These are phyloP conservation scores for Fusarium multiceps DNA, from an alignment of 2,329 filamentous ascomycete genomes.

Conservation along the genomic window DNA sequence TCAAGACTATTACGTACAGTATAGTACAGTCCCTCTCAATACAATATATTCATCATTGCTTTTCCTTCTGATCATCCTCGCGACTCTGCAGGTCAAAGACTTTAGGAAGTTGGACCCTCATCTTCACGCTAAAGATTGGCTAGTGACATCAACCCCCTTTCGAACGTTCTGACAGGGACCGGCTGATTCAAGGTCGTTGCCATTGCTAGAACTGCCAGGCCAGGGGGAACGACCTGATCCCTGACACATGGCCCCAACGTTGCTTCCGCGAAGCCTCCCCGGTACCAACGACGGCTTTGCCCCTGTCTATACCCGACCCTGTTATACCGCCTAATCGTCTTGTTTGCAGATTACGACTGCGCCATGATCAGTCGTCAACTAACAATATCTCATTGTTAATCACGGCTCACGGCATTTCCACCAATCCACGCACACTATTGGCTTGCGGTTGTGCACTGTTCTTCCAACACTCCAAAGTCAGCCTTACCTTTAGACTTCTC, in stretches of 20 bases:
- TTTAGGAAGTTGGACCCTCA: constrained; percentile 13
- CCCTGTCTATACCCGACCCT: constrained; percentile 34
- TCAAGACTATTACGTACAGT: neutral
- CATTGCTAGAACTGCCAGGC: constrained; percentile 32
- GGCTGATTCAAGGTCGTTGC: constrained; percentile 1
- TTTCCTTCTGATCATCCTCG: neutral
- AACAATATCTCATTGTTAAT: constrained; percentile 32
- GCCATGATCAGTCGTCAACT: constrained; percentile 20
- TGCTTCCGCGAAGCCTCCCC: constrained; percentile 34
- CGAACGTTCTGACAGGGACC: constrained; percentile 27
- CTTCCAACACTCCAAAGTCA: constrained; percentile 4
- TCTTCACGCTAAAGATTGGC: constrained; percentile 33
- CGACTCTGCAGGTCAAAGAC: constrained; percentile 23
- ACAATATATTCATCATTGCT: neutral
- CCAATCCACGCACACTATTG: constrained; percentile 11
- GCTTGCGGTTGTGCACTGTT: constrained; percentile 7
- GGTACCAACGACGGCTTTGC: constrained; percentile 25
- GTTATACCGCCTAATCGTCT: constrained; percentile 25
- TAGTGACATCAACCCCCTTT: constrained; percentile 39
- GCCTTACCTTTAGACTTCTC: constrained; percentile 13
- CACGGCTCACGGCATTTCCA: constrained; percentile 16
- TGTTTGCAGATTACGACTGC: constrained; percentile 31
- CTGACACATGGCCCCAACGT: constrained; percentile 27
- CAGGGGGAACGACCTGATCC: constrained; percentile 20
- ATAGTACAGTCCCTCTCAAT: neutral